These are phyloP conservation scores for Calocybe cyanea DNA, from an alignment of 768 basidiomycete genomes.

Conservation along the genomic window DNA sequence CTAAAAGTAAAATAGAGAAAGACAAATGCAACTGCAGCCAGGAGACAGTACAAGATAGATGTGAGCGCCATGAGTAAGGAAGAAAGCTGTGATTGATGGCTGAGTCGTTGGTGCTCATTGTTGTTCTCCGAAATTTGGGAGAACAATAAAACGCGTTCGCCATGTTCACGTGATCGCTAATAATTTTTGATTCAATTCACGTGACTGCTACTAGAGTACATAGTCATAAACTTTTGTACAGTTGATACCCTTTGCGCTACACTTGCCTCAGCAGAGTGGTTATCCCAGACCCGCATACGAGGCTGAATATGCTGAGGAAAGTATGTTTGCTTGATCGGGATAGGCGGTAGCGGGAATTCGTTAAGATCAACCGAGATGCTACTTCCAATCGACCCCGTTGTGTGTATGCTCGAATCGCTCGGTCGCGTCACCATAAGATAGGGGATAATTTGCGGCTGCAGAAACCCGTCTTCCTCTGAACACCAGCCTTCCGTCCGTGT, in stretches of 20 bases:
- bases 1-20: constrained; percentile 26
- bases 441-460: constrained; percentile 17
- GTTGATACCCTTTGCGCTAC: constrained; percentile 18
- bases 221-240: constrained; percentile 20
- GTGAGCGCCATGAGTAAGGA: constrained; percentile 8
- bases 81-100: background rate
- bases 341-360: constrained; percentile 45
- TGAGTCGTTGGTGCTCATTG: background rate
- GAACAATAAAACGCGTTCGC: constrained; percentile 12
- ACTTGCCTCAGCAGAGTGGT: constrained; percentile 10
- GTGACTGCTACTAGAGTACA: constrained; percentile 17
- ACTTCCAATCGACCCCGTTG: constrained; percentile 33
- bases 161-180: background rate
- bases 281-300: constrained; percentile 16
- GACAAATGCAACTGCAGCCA: constrained; percentile 3
- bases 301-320: constrained; percentile 13
- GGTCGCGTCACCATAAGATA: constrained; percentile 32
- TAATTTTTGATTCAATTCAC: background rate
- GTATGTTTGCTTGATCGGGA: constrained; percentile 16
- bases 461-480: constrained; percentile 8
- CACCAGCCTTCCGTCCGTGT: constrained; percentile 13
- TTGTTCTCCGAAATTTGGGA: background rate
- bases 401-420: constrained; percentile 28
- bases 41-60: constrained; percentile 7
- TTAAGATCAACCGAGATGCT: constrained; percentile 38